These are phyloP conservation scores for Alternaria angustiovoidea DNA, from an alignment of 2,329 filamentous ascomycete genomes.

Conservation along the genomic window DNA sequence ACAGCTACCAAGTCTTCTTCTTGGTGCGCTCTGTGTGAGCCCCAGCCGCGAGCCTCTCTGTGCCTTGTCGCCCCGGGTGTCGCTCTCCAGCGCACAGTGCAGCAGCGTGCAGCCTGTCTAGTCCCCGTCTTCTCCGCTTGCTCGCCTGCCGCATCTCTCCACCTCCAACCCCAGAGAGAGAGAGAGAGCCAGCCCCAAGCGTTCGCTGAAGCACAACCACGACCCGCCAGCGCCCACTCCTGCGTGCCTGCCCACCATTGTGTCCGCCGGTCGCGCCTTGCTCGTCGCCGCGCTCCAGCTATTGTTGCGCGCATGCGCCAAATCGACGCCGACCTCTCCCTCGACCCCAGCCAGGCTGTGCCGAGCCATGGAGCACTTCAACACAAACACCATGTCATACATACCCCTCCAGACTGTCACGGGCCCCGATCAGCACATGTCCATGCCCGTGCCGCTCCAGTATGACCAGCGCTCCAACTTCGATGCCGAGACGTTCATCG, in stretches of 20 bases:
- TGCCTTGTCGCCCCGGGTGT: not conserved
- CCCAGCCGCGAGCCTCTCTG: constrained; percentile 4
- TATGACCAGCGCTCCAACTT: constrained; percentile 68
- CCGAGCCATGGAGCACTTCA: constrained; percentile 62
- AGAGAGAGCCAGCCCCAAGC: constrained; percentile 4
- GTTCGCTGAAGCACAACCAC: constrained; percentile 2
- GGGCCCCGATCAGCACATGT: constrained; percentile 49
- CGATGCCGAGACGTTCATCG: constrained; percentile 67
- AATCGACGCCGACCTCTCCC: constrained; percentile 20
- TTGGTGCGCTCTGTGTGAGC: constrained; percentile 25
- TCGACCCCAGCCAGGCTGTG: constrained; percentile 32
- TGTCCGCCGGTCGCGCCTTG: constrained; percentile 7
- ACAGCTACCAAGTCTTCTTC: constrained; percentile 29
- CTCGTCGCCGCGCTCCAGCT: constrained; percentile 8
- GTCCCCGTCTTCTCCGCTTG: constrained; percentile 11
- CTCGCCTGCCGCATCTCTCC: constrained; percentile 19
- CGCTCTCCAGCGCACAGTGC: constrained; percentile 3
- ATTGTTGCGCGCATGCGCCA: constrained; percentile 43
- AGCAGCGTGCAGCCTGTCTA: constrained; percentile 2
- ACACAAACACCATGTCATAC: constrained; percentile 69
- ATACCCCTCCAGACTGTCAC: constrained; percentile 64
- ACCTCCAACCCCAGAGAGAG: constrained; percentile 14
- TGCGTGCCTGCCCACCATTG: constrained; percentile 4
- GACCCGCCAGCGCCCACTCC: constrained; percentile 14
- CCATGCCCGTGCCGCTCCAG: constrained; percentile 56